A percentile compares a stretch with the other conserved stretches of the same genome.
phyloP scores from a whole-genome alignment of 257 asterid genomes.

The Solanum phureja region DNA sequence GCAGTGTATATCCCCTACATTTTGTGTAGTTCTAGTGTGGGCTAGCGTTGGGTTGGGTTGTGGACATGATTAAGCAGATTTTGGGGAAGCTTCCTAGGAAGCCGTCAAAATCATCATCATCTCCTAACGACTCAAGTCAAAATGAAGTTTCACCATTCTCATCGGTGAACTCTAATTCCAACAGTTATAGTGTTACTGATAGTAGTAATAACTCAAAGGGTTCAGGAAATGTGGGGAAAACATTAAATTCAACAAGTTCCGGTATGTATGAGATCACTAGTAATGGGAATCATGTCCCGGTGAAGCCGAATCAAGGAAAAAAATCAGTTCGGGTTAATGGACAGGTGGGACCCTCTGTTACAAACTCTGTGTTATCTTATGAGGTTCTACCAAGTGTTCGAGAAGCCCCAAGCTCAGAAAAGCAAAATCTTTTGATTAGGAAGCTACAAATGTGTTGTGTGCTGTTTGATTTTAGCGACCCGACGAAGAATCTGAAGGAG shows the following conservation, averaged over 20 bases:
- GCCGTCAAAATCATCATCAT: constrained; percentile 1
- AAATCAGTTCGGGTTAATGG: not conserved
- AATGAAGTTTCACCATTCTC: not conserved
- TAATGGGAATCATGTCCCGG: constrained; percentile 16
- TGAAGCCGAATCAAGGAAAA: constrained; percentile 8
- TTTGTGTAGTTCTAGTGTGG: not conserved
- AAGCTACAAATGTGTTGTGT: constrained; percentile 41
- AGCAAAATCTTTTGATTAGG: constrained; percentile 30
- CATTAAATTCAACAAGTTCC: constrained; percentile 1
- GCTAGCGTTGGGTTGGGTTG: not conserved
- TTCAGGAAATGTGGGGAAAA: not conserved
- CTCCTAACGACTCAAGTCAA: not conserved
- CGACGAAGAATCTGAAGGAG: constrained; percentile 26
- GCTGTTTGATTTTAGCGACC: constrained; percentile 45
- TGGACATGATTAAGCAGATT: constrained; percentile 12
- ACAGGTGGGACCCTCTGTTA: constrained; percentile 11
- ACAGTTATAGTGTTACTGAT: not conserved
- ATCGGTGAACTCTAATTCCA: not conserved
- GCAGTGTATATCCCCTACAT: not conserved
- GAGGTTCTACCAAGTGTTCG: constrained; percentile 35
- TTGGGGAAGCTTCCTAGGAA: constrained; percentile 20
- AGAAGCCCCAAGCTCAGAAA: constrained; percentile 35
- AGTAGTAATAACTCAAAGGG: not conserved
- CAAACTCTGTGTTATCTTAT: constrained; percentile 15
- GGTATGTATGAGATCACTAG: constrained; percentile 11